Evolutionary conservation across 805 yeast genomes (phyloP).

Genomic region (Diddensiella transvaalensis): DNA sequence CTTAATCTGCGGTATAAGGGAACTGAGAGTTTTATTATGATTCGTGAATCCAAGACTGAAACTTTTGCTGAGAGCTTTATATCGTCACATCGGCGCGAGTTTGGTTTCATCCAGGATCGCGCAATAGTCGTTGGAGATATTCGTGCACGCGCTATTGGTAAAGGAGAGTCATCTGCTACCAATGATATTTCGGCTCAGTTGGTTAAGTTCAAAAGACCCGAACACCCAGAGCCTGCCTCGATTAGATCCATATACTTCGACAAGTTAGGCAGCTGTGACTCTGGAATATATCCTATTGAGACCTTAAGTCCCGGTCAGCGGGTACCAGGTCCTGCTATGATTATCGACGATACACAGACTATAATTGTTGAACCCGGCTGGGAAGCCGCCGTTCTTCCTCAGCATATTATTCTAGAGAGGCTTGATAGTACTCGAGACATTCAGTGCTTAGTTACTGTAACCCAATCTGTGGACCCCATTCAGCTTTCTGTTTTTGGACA

Average conservation of each 20-base stretch:
- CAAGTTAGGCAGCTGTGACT: not conserved
- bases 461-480: conserved; percentile 55
- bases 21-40: conserved; percentile 81
- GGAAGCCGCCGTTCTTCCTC: conserved; percentile 4
- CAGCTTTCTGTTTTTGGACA: conserved; percentile 72
- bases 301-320: not conserved
- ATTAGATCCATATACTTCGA: conserved; percentile 6
- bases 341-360: conserved; percentile 13
- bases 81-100: conserved; percentile 16
- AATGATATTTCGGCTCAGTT: not conserved
- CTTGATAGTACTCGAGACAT: not conserved
- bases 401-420: conserved; percentile 4
- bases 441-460: conserved; percentile 17
- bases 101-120: conserved; percentile 7
- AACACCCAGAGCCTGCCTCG: not conserved
- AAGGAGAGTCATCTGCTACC: not conserved
- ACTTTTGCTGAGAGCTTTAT: conserved; percentile 21
- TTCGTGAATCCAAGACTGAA: conserved; percentile 27
- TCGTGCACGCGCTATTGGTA: conserved; percentile 1
- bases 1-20: conserved; percentile 81
- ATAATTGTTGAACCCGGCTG: conserved; percentile 7
- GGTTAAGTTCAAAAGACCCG: not conserved
- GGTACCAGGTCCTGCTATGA: conserved; percentile 9
- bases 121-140: conserved; percentile 3
- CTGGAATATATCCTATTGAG: conserved; percentile 3